phyloP scores from a whole-genome alignment of 2,329 filamentous ascomycete genomes.

The Corynespora cassiicola region DNA sequence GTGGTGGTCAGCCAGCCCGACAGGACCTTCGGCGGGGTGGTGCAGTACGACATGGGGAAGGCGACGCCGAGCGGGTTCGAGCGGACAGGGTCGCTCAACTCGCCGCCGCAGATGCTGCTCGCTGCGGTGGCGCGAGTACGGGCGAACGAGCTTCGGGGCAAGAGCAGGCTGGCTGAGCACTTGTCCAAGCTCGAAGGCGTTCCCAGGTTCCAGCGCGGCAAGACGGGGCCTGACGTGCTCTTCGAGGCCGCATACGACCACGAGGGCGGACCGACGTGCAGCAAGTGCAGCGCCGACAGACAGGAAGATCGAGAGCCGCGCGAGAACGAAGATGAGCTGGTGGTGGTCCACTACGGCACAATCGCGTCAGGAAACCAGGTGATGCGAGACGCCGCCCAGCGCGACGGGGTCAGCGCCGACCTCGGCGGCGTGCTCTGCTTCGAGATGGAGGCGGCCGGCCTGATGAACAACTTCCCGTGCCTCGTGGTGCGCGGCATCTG shows the following conservation, averaged over 20 bases:
- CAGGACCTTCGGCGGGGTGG: slow-evolving; percentile 6
- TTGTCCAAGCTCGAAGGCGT: slow-evolving; percentile 7
- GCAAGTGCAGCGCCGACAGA: slow-evolving; percentile 7
- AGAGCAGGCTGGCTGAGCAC: slow-evolving; percentile 6
- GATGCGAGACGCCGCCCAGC: neutral
- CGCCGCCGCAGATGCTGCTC: slow-evolving; percentile 9
- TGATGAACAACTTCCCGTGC: slow-evolving; percentile 8
- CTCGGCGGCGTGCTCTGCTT: slow-evolving; percentile 2
- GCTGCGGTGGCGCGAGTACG: slow-evolving; percentile 1
- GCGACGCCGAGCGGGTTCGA: slow-evolving; percentile 5
- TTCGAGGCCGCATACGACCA: slow-evolving; percentile 18
- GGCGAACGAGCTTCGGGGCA: slow-evolving; percentile 2
- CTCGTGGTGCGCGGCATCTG: slow-evolving; percentile 9
- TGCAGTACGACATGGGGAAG: slow-evolving; percentile 19
- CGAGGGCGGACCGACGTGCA: slow-evolving; percentile 6
- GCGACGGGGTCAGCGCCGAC: neutral
- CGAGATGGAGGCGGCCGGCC: slow-evolving; percentile 4
- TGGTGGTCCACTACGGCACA: neutral
- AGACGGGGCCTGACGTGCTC: slow-evolving; percentile 13
- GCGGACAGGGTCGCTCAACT: slow-evolving; percentile 13
- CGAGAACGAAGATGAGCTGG: neutral
- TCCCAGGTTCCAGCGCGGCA: slow-evolving; percentile 10
- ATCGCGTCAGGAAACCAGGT: neutral
- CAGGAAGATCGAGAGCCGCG: slow-evolving; percentile 2
- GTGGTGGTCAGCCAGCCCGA: slow-evolving; percentile 9